Evolutionary conservation across 768 basidiomycete genomes (phyloP).

Genomic region (Sistotremastrum suecicum): DNA sequence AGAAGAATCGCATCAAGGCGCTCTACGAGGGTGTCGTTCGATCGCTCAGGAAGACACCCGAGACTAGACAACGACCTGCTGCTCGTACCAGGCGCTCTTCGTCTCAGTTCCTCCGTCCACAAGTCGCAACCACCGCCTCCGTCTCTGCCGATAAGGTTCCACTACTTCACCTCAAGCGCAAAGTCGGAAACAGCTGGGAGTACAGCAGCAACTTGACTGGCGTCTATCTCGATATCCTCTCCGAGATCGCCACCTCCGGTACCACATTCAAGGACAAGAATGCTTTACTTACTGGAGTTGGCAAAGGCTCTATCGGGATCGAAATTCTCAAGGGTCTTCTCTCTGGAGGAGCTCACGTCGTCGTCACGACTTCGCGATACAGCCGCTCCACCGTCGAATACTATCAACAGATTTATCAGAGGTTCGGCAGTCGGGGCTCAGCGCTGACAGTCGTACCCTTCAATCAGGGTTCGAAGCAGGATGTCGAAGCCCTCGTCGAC

Average conservation of each 20-base stretch:
- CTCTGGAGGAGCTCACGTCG: constrained; percentile 90
- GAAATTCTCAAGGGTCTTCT: constrained; percentile 95
- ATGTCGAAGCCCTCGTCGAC: constrained; percentile 94
- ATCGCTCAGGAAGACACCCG: constrained; percentile 71
- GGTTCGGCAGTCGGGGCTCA: constrained; percentile 89
- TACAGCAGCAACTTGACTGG: constrained; percentile 95
- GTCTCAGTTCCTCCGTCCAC: constrained; percentile 93
- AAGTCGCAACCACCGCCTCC: constrained; percentile 53
- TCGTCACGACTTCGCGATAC: constrained; percentile 97
- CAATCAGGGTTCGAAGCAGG: constrained; percentile 98
- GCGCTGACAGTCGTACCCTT: constrained; percentile 96
- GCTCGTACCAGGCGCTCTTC: constrained; percentile 76
- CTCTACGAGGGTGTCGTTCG: constrained; percentile 95
- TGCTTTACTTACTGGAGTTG: constrained; percentile 93
- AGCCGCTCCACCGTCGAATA: constrained; percentile 93
- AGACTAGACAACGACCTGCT: constrained; percentile 38
- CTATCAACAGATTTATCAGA: constrained; percentile 96
- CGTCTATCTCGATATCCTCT: constrained; percentile 90
- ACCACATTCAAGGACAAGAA: constrained; percentile 99
- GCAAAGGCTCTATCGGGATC: constrained; percentile 94
- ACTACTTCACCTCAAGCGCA: constrained; percentile 91
- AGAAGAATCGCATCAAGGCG: constrained; percentile 90
- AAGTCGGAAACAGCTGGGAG: constrained; percentile 89
- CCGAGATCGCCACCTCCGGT: constrained; percentile 96
- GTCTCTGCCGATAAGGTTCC: constrained; percentile 86